Conservation (phyloP, 345 rosid genomes). For the Trapa bicornis region DNA sequence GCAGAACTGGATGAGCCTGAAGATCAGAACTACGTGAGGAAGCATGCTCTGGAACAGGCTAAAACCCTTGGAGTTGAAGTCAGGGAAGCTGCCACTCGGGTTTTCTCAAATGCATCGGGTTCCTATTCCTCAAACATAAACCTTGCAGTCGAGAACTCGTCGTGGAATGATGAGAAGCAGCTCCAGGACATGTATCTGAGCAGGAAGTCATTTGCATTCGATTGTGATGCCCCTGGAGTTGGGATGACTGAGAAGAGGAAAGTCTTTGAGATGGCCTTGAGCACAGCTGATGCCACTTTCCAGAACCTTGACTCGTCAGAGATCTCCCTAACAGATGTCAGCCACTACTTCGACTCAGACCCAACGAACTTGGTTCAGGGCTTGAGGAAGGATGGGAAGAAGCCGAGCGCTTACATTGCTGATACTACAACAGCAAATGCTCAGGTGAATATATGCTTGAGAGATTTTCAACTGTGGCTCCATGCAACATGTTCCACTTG, state of each 20-base stretch:
- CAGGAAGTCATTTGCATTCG: conserved; percentile 93
- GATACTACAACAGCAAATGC: conserved; percentile 97
- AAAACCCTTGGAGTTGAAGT: conserved; percentile 60
- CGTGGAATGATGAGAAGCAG: conserved; percentile 99
- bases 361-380: conserved; percentile 90
- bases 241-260: conserved; percentile 88
- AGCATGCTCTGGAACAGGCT: conserved; percentile 90
- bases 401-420: conserved; percentile 85
- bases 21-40: conserved; percentile 75
- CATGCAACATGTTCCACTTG: neutral
- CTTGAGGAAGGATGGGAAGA: conserved; percentile 83
- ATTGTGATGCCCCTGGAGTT: conserved; percentile 82
- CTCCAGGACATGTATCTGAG: conserved; percentile 99
- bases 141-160: conserved; percentile 93
- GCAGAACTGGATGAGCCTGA: conserved; percentile 93
- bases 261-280: conserved; percentile 89
- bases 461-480: neutral
- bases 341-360: conserved; percentile 95
- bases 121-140: conserved; percentile 89
- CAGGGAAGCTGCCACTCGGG: conserved; percentile 89
- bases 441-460: conserved; percentile 33
- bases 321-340: conserved; percentile 91
- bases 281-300: conserved; percentile 95
- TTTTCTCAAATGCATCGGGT: conserved; percentile 95
- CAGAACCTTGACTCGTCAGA: conserved; percentile 97